Evolutionary conservation across 331 rosid species (phyloP).

Genomic region (Spiraea crenata): DNA sequence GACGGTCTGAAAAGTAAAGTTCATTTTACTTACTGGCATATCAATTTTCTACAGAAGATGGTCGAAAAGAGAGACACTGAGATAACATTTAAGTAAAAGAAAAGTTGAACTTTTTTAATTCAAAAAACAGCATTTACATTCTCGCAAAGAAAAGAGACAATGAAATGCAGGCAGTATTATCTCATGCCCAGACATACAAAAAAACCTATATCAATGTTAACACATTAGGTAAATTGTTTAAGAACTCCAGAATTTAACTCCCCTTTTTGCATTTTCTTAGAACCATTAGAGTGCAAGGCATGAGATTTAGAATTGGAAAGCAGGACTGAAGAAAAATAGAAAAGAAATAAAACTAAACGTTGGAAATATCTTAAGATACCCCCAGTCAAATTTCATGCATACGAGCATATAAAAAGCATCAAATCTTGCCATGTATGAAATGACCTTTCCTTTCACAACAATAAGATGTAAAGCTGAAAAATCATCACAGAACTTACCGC

Average conservation of each 20-base stretch:
- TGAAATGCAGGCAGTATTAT: neutral
- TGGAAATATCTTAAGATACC: neutral
- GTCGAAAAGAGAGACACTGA: neutral
- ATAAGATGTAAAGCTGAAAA: neutral
- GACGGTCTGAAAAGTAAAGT: slow-evolving; percentile 48
- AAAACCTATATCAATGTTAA: neutral
- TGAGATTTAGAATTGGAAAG: neutral
- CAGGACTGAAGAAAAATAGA: neutral
- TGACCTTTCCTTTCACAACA: neutral
- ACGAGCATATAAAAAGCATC: too few relatives aligned
- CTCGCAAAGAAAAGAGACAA: neutral
- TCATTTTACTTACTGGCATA: neutral
- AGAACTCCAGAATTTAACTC: neutral
- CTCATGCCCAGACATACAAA: neutral
- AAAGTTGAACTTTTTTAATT: neutral
- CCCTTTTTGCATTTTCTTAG: neutral
- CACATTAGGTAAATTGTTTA: neutral
- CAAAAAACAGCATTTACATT: neutral
- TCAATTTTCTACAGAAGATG: neutral
- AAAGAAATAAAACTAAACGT: neutral
- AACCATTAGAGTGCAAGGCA: neutral
- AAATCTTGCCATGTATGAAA: neutral
- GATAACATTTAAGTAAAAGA: neutral
- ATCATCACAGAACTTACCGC: slow-evolving; percentile 41
- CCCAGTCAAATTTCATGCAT: neutral